Conservation (phyloP, 176 grass and related monocot genomes). For the Aegilops tauschii region DNA sequence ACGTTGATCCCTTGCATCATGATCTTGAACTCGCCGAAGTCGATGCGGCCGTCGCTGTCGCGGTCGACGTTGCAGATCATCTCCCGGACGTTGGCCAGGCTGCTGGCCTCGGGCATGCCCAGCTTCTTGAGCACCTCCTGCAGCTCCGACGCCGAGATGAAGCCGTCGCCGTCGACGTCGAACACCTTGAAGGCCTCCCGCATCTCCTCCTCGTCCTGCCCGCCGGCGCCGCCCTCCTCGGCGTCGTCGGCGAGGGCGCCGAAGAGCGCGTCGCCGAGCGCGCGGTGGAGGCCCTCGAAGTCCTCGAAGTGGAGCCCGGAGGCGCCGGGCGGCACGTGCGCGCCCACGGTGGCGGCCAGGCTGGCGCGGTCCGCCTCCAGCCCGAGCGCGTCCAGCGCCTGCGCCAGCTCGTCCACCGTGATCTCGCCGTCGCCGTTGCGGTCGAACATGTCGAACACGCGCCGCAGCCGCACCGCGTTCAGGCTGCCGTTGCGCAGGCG, state of each 20-base stretch:
- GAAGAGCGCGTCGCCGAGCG: slow-evolving; percentile 56
- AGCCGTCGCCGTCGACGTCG: slow-evolving; percentile 71
- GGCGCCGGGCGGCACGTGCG: slow-evolving; percentile 48
- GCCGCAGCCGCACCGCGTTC: slow-evolving; percentile 60
- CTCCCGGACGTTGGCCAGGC: slow-evolving; percentile 48
- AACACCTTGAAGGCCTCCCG: slow-evolving; percentile 76
- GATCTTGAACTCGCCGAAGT: slow-evolving; percentile 67
- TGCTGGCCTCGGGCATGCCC: slow-evolving; percentile 54
- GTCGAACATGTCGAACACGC: slow-evolving; percentile 87
- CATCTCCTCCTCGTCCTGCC: slow-evolving; percentile 54
- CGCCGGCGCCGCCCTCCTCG: background rate
- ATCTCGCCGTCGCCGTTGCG: slow-evolving; percentile 79
- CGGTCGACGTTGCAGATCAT: slow-evolving; percentile 80
- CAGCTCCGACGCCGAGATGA: slow-evolving; percentile 70
- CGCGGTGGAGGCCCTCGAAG: slow-evolving; percentile 66
- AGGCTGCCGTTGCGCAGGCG: slow-evolving; percentile 73
- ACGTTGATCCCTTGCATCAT: slow-evolving; percentile 70
- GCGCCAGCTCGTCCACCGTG: slow-evolving; percentile 66
- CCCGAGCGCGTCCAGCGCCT: slow-evolving; percentile 72
- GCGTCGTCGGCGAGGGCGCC: background rate
- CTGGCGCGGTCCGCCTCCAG: slow-evolving; percentile 49
- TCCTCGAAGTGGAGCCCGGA: slow-evolving; percentile 56
- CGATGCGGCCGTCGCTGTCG: slow-evolving; percentile 52
- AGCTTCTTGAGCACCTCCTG: slow-evolving; percentile 66
- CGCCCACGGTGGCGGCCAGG: slow-evolving; percentile 38